phyloP scores from a whole-genome alignment of 345 rosid genomes.

The Noccaea caerulescens region DNA sequence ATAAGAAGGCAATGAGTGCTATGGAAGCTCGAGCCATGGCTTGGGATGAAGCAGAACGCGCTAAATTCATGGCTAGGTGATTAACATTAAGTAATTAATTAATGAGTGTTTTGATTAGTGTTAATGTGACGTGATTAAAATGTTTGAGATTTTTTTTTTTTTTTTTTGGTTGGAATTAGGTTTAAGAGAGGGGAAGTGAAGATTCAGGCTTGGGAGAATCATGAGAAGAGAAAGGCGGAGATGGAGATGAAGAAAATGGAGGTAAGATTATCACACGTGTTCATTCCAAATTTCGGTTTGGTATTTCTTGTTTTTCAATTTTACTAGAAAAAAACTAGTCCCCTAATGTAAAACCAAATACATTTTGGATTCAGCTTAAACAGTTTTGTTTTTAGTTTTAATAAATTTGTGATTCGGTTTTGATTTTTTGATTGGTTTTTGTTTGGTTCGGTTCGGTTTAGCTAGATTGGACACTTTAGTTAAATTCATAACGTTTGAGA shows the following conservation, averaged over 20 bases:
- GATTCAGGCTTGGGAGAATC: slow-evolving; percentile 97
- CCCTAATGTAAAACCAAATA: not conserved
- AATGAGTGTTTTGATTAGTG: not conserved
- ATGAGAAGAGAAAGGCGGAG: slow-evolving; percentile 91
- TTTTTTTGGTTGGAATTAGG: slow-evolving; percentile 46
- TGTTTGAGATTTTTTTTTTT: slow-evolving; percentile 5
- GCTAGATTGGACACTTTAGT: not conserved
- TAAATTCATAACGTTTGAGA: not conserved
- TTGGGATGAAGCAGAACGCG: slow-evolving; percentile 95
- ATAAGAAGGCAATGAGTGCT: slow-evolving; percentile 49
- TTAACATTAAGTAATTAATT: slow-evolving; percentile 10
- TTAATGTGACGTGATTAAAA: not conserved
- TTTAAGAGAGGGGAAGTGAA: slow-evolving; percentile 92
- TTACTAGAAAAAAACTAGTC: too few species aligned
- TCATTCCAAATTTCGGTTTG: not conserved
- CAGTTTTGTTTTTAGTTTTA: not conserved
- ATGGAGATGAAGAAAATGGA: slow-evolving; percentile 92
- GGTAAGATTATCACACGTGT: slow-evolving; percentile 48
- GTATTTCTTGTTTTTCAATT: not conserved
- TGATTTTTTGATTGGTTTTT: not conserved
- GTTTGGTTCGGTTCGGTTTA: not conserved
- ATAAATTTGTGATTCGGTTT: not conserved
- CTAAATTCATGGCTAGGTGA: slow-evolving; percentile 91
- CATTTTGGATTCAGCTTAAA: not conserved
- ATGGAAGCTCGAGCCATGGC: slow-evolving; percentile 78